Conservation (phyloP, 257 asterid species). For the Petunia secreta region DNA sequence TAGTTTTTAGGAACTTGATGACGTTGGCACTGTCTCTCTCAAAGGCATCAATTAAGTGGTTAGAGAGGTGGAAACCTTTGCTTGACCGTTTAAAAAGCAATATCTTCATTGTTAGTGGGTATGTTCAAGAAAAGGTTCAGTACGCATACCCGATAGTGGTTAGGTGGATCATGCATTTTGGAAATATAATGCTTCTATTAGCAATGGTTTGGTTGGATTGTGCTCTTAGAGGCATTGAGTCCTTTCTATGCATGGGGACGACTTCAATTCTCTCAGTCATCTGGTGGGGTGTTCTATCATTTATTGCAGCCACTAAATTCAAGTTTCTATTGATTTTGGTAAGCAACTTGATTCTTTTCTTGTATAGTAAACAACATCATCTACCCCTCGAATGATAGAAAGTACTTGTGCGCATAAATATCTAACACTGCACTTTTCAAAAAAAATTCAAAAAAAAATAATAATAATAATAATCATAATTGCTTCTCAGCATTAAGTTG, state of each 20-base stretch:
- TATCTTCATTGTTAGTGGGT: slow-evolving; percentile 45
- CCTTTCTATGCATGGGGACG: slow-evolving; percentile 88
- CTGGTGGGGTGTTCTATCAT: slow-evolving; percentile 81
- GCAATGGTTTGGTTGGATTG: slow-evolving; percentile 92
- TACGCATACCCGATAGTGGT: slow-evolving; percentile 63
- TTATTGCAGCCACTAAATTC: slow-evolving; percentile 63
- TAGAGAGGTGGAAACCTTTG: slow-evolving; percentile 68
- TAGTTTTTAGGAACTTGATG: slow-evolving; percentile 56
- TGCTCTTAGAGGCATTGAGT: slow-evolving; percentile 82
- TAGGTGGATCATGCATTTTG: slow-evolving; percentile 67
- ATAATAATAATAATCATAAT: neutral
- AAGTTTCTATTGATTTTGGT: slow-evolving; percentile 81
- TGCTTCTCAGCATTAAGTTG: neutral
- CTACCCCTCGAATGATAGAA: slow-evolving; percentile 17
- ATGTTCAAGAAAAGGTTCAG: slow-evolving; percentile 61
- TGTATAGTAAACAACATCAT: neutral
- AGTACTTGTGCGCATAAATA: neutral
- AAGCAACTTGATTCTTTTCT: slow-evolving; percentile 30
- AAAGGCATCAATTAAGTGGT: slow-evolving; percentile 64
- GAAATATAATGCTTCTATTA: slow-evolving; percentile 68
- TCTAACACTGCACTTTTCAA: neutral
- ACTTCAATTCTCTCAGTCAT: slow-evolving; percentile 79
- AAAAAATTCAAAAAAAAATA: no score
- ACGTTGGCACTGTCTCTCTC: slow-evolving; percentile 51
- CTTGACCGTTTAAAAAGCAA: slow-evolving; percentile 43